Evolutionary conservation across 2,329 filamentous ascomycete genomes (phyloP).

Genomic region (Trichoderma harzianum): DNA sequence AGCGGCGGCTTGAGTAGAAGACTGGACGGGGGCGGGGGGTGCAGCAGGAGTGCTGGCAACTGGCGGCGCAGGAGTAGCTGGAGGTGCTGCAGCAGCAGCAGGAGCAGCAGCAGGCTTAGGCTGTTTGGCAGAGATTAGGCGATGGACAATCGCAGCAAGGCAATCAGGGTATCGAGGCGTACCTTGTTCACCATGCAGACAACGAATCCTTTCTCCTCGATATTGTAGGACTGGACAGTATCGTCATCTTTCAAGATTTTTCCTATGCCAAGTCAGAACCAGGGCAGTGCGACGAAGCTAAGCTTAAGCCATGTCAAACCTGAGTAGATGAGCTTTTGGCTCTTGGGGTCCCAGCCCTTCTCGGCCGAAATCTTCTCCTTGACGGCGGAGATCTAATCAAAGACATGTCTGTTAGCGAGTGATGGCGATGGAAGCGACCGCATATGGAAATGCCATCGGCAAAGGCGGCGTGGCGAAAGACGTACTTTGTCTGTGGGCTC

Average conservation of each 20-base stretch:
- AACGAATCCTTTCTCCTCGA: slow-evolving; percentile 99
- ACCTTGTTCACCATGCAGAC: slow-evolving; percentile 99
- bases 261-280: slow-evolving; percentile 53
- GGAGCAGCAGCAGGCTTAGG: slow-evolving; percentile 52
- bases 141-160: background rate
- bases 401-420: slow-evolving; percentile 8
- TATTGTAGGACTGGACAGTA: slow-evolving; percentile 94
- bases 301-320: slow-evolving; percentile 53
- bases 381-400: slow-evolving; percentile 71
- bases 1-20: slow-evolving; percentile 48
- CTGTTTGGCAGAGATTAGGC: slow-evolving; percentile 25
- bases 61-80: slow-evolving; percentile 53
- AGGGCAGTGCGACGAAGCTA: slow-evolving; percentile 4
- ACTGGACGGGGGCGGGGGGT: slow-evolving; percentile 39
- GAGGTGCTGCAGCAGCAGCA: slow-evolving; percentile 54
- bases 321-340: slow-evolving; percentile 97
- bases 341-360: slow-evolving; percentile 89
- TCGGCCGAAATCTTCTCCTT: slow-evolving; percentile 90
- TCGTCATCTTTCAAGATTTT: slow-evolving; percentile 99
- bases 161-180: slow-evolving; percentile 25
- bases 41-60: slow-evolving; percentile 61
- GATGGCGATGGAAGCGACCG: background rate
- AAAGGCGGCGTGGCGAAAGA: slow-evolving; percentile 29
- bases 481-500: slow-evolving; percentile 89
- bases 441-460: background rate